Conservation (phyloP, 139 green algal species). For the Yamagishiella unicocca region DNA sequence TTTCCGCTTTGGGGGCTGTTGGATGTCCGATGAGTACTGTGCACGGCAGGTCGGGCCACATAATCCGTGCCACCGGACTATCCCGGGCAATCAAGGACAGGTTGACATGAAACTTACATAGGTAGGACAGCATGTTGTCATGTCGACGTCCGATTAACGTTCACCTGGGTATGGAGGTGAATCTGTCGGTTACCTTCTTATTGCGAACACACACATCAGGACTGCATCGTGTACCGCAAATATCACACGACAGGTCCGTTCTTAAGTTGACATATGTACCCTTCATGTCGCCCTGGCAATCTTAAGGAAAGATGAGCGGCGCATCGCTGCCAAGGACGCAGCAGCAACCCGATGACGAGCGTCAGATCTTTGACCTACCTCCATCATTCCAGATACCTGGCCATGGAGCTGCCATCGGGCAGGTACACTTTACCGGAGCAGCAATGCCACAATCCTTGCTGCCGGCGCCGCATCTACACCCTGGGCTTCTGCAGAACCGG, state of each 20-base stretch:
- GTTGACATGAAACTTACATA: too few relatives aligned
- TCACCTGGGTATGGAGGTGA: not conserved
- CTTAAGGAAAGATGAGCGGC: constrained; percentile 13
- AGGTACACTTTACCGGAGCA: not conserved
- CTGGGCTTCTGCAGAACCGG: not conserved
- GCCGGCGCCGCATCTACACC: not conserved
- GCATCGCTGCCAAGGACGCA: not conserved
- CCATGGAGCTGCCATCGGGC: not conserved
- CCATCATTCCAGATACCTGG: not conserved
- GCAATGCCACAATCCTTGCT: not conserved
- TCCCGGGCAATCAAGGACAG: too few relatives aligned
- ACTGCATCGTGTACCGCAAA: not conserved
- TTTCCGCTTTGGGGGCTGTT: too few relatives aligned
- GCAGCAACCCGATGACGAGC: not conserved
- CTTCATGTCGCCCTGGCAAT: not conserved
- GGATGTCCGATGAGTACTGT: too few relatives aligned
- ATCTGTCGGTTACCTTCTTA: not conserved
- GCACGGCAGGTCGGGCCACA: too few relatives aligned
- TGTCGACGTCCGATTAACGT: not conserved
- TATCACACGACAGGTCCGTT: not conserved
- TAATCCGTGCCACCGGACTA: too few relatives aligned
- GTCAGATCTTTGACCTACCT: not conserved
- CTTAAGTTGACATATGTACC: not conserved
- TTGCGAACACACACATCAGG: not conserved
- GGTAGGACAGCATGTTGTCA: not conserved